phyloP scores from a whole-genome alignment of 805 yeast genomes.

The Wickerhamiella kazuoi region DNA sequence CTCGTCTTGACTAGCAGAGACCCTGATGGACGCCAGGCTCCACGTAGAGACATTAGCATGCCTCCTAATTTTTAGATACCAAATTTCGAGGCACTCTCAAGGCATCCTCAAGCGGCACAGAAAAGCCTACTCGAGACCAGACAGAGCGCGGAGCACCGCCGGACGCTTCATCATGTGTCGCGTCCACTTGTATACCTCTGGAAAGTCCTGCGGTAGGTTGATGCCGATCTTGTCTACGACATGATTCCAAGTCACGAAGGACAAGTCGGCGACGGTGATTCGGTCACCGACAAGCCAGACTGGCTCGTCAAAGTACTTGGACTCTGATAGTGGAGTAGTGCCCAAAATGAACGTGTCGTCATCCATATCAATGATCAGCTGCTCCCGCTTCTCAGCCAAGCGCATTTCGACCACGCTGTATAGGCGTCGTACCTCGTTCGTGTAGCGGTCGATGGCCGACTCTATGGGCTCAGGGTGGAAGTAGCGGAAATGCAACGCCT shows the following conservation, averaged over 20 bases:
- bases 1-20: too few species aligned
- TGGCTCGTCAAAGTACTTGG: constrained; percentile 78
- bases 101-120: too few species aligned
- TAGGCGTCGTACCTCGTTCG: constrained; percentile 82
- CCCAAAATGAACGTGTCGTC: constrained; percentile 80
- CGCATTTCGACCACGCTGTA: constrained; percentile 93
- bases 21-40: too few species aligned
- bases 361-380: constrained; percentile 73
- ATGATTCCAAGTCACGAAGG: constrained; percentile 94
- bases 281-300: constrained; percentile 88
- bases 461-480: constrained; percentile 77
- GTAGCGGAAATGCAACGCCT: constrained; percentile 83
- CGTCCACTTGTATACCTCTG: constrained; percentile 94
- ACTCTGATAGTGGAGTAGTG: constrained; percentile 68
- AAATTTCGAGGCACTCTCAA: too few species aligned
- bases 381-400: constrained; percentile 79
- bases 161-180: constrained; percentile 90
- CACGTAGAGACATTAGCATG: too few species aligned
- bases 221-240: constrained; percentile 88
- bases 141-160: constrained; percentile 69
- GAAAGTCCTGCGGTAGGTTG: constrained; percentile 69
- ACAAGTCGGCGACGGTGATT: constrained; percentile 68
- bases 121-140: constrained; percentile 37
- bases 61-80: too few species aligned
- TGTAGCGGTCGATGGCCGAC: constrained; percentile 76